Base-by-base conservation (phyloP, 345 rosid species). In the Euphorbia lathyris region DNA sequence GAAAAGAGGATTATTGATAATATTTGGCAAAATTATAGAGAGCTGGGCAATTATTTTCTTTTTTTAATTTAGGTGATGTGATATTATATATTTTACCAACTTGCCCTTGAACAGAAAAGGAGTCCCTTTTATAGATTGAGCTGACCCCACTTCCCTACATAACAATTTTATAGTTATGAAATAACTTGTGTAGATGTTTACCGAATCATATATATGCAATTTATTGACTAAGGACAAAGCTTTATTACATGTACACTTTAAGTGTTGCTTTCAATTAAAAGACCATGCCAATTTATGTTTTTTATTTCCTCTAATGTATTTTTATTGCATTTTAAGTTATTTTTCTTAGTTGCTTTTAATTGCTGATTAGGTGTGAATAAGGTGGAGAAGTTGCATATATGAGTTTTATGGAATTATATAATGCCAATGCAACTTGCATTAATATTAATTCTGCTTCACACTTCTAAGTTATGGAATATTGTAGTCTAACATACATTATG, bases 31-130 rank as follows among this genome's bases (percentile, higher is more conserved):
- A 60, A 34, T 32, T 29, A 7, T 58, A 10, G 22, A 40, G 7
- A 9, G 7, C 11, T 40, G 50, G 26, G 3, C 26, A 22, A n/a
- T 20, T 6, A 4, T 62, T 11, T 62, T 32, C 1, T 34, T 19
- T 19, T 36, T 1, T 9, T 9, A 17, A 19, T 29, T 60, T 5
- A 13, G 22, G 9, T 20, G 10, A 38, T 14, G 4, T 38, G 36
- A 9, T 62, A 17, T 62, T 38, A n/a, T n/a, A n/a, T 17, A 25
- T 25, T 47, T 65, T 47, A 65, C 68, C 26, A 47, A 65, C 27
- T 47, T 65, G 68, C 57, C 58, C 58, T 29, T 50, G 2, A 50
- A 17, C 32, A 7, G 10, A 23, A 40, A 9, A 16, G 7, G 0
- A 9, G 51, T 64, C 20, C 22, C 22, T 12, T 27, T 42, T 63